Conservation (phyloP, 805 yeast species). For the Nakazawaea laoshanensis region DNA sequence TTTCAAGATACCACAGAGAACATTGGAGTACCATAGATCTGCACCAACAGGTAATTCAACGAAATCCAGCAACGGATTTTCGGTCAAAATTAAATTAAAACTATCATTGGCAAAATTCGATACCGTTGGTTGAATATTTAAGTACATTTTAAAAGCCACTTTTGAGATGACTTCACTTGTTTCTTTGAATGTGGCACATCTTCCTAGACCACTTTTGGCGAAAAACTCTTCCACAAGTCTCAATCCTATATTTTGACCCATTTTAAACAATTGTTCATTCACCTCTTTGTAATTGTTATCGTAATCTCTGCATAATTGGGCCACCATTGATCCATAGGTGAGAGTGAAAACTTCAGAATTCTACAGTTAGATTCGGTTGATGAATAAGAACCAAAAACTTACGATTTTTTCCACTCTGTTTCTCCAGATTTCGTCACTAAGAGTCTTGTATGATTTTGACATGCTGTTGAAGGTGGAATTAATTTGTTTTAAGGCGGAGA, state of each 20-base stretch:
- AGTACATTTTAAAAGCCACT: conserved; percentile 83
- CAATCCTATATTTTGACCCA: conserved; percentile 95
- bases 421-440: conserved; percentile 91
- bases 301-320: conserved; percentile 82
- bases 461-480: no score
- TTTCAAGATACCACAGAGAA: conserved; percentile 79
- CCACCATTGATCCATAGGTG: conserved; percentile 89
- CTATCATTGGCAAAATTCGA: conserved; percentile 72
- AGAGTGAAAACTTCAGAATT: conserved; percentile 91
- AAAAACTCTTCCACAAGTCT: conserved; percentile 88
- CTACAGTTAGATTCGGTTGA: conserved; percentile 21
- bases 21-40: conserved; percentile 88
- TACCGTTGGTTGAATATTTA: conserved; percentile 72
- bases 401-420: conserved; percentile 77
- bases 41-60: conserved; percentile 89
- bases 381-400: conserved; percentile 22
- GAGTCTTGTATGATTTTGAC: conserved; percentile 31
- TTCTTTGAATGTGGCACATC: conserved; percentile 74
- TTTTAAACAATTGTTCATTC: conserved; percentile 73
- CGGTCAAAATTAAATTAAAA: conserved; percentile 65
- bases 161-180: conserved; percentile 83
- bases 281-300: conserved; percentile 69
- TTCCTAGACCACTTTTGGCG: conserved; percentile 76
- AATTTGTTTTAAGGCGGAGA: no score
- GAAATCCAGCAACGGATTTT: conserved; percentile 90